phyloP scores from a whole-genome alignment of 768 basidiomycete species.

The Termitomyces sp. region DNA sequence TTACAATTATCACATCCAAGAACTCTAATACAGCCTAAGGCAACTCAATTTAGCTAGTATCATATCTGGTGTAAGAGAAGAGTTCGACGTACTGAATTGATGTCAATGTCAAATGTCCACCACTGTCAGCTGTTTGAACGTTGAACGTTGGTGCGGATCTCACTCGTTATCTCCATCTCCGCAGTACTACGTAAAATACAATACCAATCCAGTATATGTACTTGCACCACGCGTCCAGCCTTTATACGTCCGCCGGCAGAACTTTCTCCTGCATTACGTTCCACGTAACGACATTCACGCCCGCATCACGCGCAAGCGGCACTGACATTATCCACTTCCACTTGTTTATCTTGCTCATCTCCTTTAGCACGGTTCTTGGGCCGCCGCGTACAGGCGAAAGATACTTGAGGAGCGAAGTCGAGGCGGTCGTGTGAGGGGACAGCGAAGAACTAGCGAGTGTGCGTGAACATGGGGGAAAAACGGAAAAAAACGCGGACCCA shows the following conservation, averaged over 20 bases:
- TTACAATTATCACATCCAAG: no score
- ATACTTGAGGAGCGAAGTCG: slow-evolving; percentile 62
- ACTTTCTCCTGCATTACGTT: slow-evolving; percentile 62
- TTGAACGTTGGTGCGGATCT: no score
- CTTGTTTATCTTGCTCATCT: slow-evolving; percentile 74
- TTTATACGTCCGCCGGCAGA: slow-evolving; percentile 81
- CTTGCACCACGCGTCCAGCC: slow-evolving; percentile 90
- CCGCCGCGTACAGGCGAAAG: slow-evolving; percentile 44
- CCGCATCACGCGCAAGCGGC: slow-evolving; percentile 63
- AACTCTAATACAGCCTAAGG: no score
- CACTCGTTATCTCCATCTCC: no score
- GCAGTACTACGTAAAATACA: no score
- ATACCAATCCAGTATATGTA: no score
- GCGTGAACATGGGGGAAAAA: no score
- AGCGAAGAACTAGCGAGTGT: slow-evolving; percentile 55
- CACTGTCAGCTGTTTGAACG: no score
- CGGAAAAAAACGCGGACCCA: neutral
- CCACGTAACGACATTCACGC: slow-evolving; percentile 80
- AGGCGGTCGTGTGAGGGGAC: slow-evolving; percentile 82
- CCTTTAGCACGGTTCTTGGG: slow-evolving; percentile 54
- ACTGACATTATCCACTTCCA: slow-evolving; percentile 86
- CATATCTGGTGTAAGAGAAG: no score
- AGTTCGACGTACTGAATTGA: no score
- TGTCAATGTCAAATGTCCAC: no score
- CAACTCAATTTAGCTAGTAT: no score